Evolutionary conservation across 768 basidiomycete genomes (phyloP), one percentile per base, ranked within the genome.

Genomic region (Coprinopsis sp.): DNA sequence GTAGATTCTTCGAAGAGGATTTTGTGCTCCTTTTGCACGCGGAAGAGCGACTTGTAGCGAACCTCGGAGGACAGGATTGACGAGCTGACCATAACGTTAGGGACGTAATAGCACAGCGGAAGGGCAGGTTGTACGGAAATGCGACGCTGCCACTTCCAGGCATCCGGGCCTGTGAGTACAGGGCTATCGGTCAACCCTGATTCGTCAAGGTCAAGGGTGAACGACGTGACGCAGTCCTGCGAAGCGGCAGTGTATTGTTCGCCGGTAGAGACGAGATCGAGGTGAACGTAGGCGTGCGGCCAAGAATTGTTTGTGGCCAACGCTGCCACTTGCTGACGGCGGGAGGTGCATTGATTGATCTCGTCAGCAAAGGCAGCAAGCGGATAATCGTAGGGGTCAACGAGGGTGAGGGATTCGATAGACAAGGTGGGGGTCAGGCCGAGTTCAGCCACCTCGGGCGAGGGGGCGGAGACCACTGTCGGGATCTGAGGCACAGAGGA

Each of bases 151-250:
- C 46, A 47, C 36, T 44, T 49, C 51, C 46, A 44, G 25, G 54
- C 53, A 10, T 44, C 49, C 18, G 49, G 51, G 13, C 51, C 55
- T 30, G 47, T 51, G 38, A 54, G 54, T 3, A 43, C 33, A 23
- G 47, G 29, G 19, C 44, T 29, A 23, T 56, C 53, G 10, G 50
- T 46, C 18, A 61, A 40, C 8, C 51, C 51, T 4, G 44, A 49
- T 37, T 58, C 59, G 44, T 61, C 59, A 22, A 61, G 56, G 31
- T 61, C 59, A n/a, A 61, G 40, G n/a, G 53, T 58, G 49, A 61
- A 51, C 22, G 46, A 36, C 5, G 58, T 33, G 42, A 8, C 21
- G 33, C 11, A 44, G 11, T 30, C 53, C 33, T 29, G 37, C 22
- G 18, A 25, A 21, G 11, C 36, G 28, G 11, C 38, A 19, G n/a